A percentile compares a stretch with the other conserved stretches of the same genome.
These are phyloP conservation scores for Chlamydomonas schloesseri DNA, from an alignment of 139 green algal genomes.

Conservation along the genomic window DNA sequence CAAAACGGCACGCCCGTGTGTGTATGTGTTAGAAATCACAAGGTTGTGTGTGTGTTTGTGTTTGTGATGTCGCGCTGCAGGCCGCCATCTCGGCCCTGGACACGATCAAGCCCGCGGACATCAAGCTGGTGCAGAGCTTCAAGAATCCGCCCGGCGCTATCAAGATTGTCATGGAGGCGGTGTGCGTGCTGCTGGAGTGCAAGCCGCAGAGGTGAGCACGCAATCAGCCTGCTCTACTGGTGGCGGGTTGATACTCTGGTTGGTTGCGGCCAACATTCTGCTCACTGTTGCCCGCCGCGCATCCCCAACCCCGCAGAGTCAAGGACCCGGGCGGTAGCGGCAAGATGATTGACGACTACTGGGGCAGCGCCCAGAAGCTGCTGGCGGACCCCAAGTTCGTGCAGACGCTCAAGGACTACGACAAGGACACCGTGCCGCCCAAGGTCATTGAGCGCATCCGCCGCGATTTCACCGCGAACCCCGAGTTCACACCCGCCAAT, in stretches of 20 bases:
- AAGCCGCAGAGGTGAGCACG: slow-evolving; percentile 45
- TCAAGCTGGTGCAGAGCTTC: slow-evolving; percentile 75
- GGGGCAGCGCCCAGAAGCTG: slow-evolving; percentile 64
- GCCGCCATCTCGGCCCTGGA: slow-evolving; percentile 74
- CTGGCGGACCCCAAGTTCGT: slow-evolving; percentile 83
- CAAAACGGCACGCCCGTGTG: too few relatives aligned
- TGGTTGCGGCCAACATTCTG: too few relatives aligned
- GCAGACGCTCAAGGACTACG: slow-evolving; percentile 79
- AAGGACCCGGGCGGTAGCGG: slow-evolving; percentile 79
- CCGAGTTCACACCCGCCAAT: slow-evolving; percentile 77
- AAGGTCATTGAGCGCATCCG: slow-evolving; percentile 77
- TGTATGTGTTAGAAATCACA: too few relatives aligned
- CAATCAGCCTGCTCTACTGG: not conserved
- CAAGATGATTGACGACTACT: slow-evolving; percentile 84
- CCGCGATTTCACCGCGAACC: slow-evolving; percentile 75
- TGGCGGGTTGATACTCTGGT: too few relatives aligned
- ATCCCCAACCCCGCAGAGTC: slow-evolving; percentile 39
- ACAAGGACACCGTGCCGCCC: slow-evolving; percentile 81
- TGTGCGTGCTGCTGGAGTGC: slow-evolving; percentile 65
- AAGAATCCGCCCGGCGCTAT: slow-evolving; percentile 82
- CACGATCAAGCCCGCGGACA: slow-evolving; percentile 89
- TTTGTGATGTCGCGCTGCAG: not conserved
- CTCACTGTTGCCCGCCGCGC: too few relatives aligned
- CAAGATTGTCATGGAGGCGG: slow-evolving; percentile 81
- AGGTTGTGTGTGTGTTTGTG: not conserved